Base-by-base conservation (phyloP, 2,329 filamentous ascomycete genomes). In the Juglanconis juglandina region DNA sequence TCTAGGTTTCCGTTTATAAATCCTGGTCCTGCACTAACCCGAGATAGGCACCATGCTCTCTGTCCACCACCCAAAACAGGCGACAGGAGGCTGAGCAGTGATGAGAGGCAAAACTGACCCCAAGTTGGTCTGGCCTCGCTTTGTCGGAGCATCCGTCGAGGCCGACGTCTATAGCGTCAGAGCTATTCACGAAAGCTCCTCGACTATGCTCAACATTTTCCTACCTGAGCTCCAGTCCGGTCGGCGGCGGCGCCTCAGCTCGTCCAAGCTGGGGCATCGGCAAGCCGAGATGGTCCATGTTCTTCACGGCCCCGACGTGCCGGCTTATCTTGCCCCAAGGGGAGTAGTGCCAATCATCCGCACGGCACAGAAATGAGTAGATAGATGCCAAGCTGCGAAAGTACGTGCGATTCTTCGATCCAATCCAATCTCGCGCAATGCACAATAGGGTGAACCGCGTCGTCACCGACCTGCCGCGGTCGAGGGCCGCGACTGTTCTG, bases 1-100 rank as follows among this genome's bases (percentile, higher is more conserved):
- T 57, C 37, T 39, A 57, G 47, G 46, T 24, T 42, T 42, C 39
- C n/a, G 7, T 57, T 48, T 49, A n/a, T 48, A 51, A 57, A 57
- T 57, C 49, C 34, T 41, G 55, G 34, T 34, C 3, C 47, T 35
- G 35, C 37, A 35, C 55, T 57, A 57, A 24, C 7, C 47, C 55
- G 8, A 13, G 50, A 50, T 34, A 37, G 55, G 55, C 50, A 57
- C 17, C 46, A 57, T 57, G 46, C 46, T 35, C 42, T 44, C 39
- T 42, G 6, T 42, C n/a, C 11, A 7, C 11, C 3, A 7, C 37
- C 39, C 39, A 7, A 42, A 42, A 14, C n/a, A 13, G 10, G 10
- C 39, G 39, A 10, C 11, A 42, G 4, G 10, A 42, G 10, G n/a
- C 39, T 42, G 39, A 42, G 39, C 39, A 17, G 42, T 47, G n/a